These are phyloP conservation scores for Tuber microsphaerosporum DNA, from an alignment of 495 filamentous ascomycete genomes.

Conservation along the genomic window DNA sequence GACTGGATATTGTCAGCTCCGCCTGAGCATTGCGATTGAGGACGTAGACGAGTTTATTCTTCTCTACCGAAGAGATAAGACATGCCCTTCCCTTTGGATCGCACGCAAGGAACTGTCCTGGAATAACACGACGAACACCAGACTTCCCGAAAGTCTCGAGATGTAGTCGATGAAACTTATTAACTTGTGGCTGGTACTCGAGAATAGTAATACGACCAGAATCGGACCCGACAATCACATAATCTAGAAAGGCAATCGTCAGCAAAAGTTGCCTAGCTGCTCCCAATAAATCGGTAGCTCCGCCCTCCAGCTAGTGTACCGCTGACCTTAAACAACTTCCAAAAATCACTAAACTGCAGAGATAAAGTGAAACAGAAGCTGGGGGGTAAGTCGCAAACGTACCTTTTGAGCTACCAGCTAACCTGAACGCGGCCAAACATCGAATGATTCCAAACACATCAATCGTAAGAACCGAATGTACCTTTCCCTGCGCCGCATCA, in stretches of 20 bases:
- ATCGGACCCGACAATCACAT: conserved; percentile 90
- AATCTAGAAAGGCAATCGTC: conserved; percentile 63
- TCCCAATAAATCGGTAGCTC: neutral
- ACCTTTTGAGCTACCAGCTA: conserved; percentile 96
- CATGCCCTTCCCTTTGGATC: conserved; percentile 95
- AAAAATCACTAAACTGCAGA: conserved; percentile 84
- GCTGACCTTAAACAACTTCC: conserved; percentile 42
- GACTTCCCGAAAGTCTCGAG: conserved; percentile 97
- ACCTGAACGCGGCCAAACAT: conserved; percentile 73
- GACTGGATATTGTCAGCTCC: conserved; percentile 91
- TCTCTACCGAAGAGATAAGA: conserved; percentile 87
- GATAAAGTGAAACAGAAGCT: conserved; percentile 47
- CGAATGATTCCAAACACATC: conserved; percentile 95
- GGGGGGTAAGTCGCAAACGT: conserved; percentile 47
- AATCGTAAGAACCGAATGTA: conserved; percentile 75
- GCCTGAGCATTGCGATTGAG: conserved; percentile 91
- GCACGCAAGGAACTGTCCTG: conserved; percentile 86
- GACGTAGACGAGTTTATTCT: conserved; percentile 99
- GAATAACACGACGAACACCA: conserved; percentile 86
- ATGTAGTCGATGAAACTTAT: conserved; percentile 81
- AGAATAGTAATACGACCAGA: conserved; percentile 90
- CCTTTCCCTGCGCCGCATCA: conserved; percentile 75
- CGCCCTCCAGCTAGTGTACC: conserved; percentile 18
- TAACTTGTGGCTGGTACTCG: conserved; percentile 81
- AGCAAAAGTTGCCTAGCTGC: conserved; percentile 51